phyloP scores from a whole-genome alignment of 2,329 filamentous ascomycete species.

The Parafenestella ontariensis region DNA sequence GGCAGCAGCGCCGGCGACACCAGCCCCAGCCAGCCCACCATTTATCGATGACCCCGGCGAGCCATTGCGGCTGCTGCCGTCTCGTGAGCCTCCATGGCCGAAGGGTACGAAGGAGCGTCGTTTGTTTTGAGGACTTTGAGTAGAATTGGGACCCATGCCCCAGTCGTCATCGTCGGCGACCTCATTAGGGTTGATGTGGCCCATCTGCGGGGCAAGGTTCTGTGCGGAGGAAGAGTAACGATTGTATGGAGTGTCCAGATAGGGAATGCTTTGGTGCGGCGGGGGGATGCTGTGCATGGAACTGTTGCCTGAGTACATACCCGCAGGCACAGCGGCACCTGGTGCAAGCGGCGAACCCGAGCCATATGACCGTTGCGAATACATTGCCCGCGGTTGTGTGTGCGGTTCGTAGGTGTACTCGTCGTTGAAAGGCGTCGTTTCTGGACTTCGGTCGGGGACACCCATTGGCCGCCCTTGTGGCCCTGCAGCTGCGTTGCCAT shows the following conservation, averaged over 20 bases:
- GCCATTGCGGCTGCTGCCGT: conserved; percentile 51
- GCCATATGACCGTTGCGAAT: conserved; percentile 30
- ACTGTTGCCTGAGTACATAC: conserved; percentile 43
- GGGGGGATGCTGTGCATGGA: conserved; percentile 60
- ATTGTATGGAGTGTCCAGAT: conserved; percentile 72
- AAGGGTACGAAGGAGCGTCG: conserved; percentile 68
- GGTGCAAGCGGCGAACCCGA: conserved; percentile 36
- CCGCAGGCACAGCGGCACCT: conserved; percentile 41
- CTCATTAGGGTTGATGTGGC: conserved; percentile 73
- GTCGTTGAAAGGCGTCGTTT: conserved; percentile 36
- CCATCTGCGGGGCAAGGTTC: conserved; percentile 46
- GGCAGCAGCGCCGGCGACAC: conserved; percentile 47
- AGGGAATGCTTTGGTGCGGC: conserved; percentile 48
- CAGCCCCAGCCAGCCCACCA: conserved; percentile 51
- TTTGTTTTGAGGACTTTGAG: conserved; percentile 50
- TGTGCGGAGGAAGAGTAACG: conserved; percentile 57
- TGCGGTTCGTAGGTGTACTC: conserved; percentile 31
- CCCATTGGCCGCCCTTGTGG: conserved; percentile 27
- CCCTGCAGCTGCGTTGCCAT: conserved; percentile 9
- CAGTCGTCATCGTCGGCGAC: conserved; percentile 91
- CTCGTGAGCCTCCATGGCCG: conserved; percentile 46
- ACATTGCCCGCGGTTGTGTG: conserved; percentile 27
- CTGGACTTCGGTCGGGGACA: conserved; percentile 29
- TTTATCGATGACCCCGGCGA: conserved; percentile 52
- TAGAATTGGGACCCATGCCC: conserved; percentile 66